phyloP scores from a whole-genome alignment of 352 stramenopile genomes.

The Phytophthora citricola region DNA sequence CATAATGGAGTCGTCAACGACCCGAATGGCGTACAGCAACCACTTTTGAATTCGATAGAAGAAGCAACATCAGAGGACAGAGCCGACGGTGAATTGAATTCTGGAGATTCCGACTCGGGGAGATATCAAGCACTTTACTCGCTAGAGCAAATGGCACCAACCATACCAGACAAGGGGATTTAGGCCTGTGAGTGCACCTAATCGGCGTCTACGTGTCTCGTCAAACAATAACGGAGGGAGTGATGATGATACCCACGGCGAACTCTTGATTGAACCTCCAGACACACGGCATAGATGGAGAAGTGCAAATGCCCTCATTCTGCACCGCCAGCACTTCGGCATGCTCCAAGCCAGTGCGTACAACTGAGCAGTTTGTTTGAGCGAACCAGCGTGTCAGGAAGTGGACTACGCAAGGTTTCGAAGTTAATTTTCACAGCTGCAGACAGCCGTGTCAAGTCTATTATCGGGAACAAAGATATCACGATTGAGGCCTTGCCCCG shows the following conservation, averaged over 20 bases:
- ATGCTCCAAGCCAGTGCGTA: slow-evolving; percentile 6
- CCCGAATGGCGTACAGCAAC: background rate
- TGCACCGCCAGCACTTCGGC: slow-evolving; percentile 29
- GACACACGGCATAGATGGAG: slow-evolving; percentile 20
- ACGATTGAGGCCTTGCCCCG: slow-evolving; percentile 40
- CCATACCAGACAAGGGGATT: background rate
- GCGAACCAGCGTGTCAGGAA: slow-evolving; percentile 37
- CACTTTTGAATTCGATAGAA: slow-evolving; percentile 7
- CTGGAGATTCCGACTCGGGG: slow-evolving; percentile 1
- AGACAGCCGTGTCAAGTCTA: slow-evolving; percentile 68
- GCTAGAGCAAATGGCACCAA: background rate
- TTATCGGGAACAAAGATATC: slow-evolving; percentile 64
- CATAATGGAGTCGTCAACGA: background rate
- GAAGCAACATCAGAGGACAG: background rate
- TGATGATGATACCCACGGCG: slow-evolving; percentile 10
- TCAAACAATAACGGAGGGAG: slow-evolving; percentile 12
- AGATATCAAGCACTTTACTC: background rate
- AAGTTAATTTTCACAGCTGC: slow-evolving; percentile 67
- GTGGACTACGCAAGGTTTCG: slow-evolving; percentile 49
- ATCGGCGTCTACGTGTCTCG: background rate
- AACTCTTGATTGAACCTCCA: slow-evolving; percentile 2
- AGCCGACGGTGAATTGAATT: slow-evolving; percentile 6
- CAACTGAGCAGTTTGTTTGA: slow-evolving; percentile 42
- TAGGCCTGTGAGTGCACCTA: slow-evolving; percentile 26
- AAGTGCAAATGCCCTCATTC: slow-evolving; percentile 32